phyloP scores from a whole-genome alignment of 768 basidiomycete genomes.

The Lactarius vividus region DNA sequence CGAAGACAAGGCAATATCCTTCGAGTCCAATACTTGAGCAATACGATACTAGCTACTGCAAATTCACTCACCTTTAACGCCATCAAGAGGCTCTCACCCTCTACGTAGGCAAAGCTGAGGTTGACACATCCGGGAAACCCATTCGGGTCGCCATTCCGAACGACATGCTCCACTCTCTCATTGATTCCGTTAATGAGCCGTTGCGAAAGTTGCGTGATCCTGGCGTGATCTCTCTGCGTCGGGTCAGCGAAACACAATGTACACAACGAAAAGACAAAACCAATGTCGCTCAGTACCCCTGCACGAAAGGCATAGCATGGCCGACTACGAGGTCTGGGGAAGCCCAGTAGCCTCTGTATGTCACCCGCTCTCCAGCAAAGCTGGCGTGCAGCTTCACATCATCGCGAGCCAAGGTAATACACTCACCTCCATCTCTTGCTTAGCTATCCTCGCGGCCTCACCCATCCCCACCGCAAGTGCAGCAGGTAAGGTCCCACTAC shows the following conservation, averaged over 20 bases:
- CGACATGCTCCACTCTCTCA: conserved; percentile 81
- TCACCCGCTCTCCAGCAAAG: conserved; percentile 33
- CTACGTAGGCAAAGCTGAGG: conserved; percentile 93
- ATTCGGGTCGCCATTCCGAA: conserved; percentile 87
- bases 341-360: conserved; percentile 43
- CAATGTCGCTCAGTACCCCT: conserved; percentile 83
- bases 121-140: conserved; percentile 98
- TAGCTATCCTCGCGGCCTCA: conserved; percentile 90
- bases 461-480: conserved; percentile 89
- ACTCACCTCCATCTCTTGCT: conserved; percentile 90
- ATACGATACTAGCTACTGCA: background rate
- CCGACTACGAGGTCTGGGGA: conserved; percentile 45
- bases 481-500: conserved; percentile 92
- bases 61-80: conserved; percentile 73
- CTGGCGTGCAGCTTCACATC: conserved; percentile 36
- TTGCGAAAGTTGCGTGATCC: conserved; percentile 70
- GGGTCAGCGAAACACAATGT: conserved; percentile 33
- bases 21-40: conserved; percentile 8
- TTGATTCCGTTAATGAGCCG: conserved; percentile 81
- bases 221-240: conserved; percentile 72
- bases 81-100: conserved; percentile 97
- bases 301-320: conserved; percentile 71
- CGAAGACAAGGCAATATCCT: conserved; percentile 97
- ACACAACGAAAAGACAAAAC: background rate
- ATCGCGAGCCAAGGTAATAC: conserved; percentile 27